Base-by-base conservation (phyloP, 176 grass and related monocot species). In the Cenchrus fungigraminus region DNA sequence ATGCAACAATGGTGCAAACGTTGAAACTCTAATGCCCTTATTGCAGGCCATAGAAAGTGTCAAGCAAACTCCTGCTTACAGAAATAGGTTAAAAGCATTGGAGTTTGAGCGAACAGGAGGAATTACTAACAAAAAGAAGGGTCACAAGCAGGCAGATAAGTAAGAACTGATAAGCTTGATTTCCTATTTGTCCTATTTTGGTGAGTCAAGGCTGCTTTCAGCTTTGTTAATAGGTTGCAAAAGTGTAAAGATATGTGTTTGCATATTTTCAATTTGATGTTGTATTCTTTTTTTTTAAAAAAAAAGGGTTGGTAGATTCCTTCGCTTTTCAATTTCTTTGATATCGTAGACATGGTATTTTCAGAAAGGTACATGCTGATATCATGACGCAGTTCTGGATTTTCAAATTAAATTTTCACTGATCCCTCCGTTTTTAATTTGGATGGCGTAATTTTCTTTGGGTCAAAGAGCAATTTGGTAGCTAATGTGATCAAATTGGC, bases 51-150 rank as follows among this genome's bases (percentile, higher is more conserved):
- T 98, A 83, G 85, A 76, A 85, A 95, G 86, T 91, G 93, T 98
- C 44, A 98, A 98, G 71, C 94, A 95, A 85, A 95, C 93, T 81
- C 96, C 96, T 85, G 91, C 96, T 84, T 98, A 98, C 73, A 95
- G 84, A 92, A 98, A 98, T 92, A 92, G 89, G 79, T 89, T 98
- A 65, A 95, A 95, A 87, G 96, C 96, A 50, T 88, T 95, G 74
- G 89, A 98, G 89, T 85, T 95, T 87, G 96, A 98, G 78, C 87
- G 93, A 49, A 94, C 83, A 75, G 96, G 96, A 69, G 91, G 96
- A 78, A 87, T 88, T 86, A 52, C 83, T 75, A 95, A 77, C 78
- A 98, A 95, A 88, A 98, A 98, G 75, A 98, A 98, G 85, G 93
- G 96, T 31, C 80, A 92, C 42, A 98, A 88, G 86, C 96, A 86